Evolutionary conservation across 2,329 filamentous ascomycete genomes (phyloP), one percentile per base, ranked within the genome.

Genomic region (Diaporthe eres): DNA sequence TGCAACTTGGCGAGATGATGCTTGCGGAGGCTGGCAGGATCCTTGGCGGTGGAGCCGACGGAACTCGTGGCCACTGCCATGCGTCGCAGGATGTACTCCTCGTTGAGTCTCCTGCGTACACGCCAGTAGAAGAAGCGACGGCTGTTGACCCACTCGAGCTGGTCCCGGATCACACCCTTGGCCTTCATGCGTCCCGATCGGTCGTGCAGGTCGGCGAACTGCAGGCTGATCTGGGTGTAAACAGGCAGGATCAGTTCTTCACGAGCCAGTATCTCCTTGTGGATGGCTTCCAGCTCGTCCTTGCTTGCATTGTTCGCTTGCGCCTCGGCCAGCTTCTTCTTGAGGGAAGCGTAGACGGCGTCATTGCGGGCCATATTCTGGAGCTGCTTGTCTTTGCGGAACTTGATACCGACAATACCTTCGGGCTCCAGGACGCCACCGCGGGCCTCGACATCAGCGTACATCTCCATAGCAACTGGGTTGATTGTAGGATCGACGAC

Each of bases 41-140:
- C 84, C 80, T 88, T 86, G 79, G 84, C 82, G 22, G 82, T 81
- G 65, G 82, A 85, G 79, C 79, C 82, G 78, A 76, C 78, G 39
- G 79, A 79, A 71, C 82, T 81, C 71, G 85, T 85, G 63, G 86
- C 82, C 49, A 83, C 79, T 7, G 87, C 88, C 91, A 99, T 95
- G 86, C 95, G 95, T 88, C 96, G 97, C 84, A 99, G 90, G 81
- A 99, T 95, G 85, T 97, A 95, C 87, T 99, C 97, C 88, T 99
- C 97, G 86, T 97, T 98, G 83, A 99, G 90, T 87, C 97, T 92
- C 84, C 97, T 94, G 85, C 97, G 96, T 78, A 98, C 93, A 86
- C 97, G 96, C 97, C 97, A 99, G 94, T 98, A 99, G 90, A 99
- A 98, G 94, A 97, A 98, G 83, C 96, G 94, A 79, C 97, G 93